Conservation (phyloP, 768 basidiomycete genomes). For the Lactarius psammicola region DNA sequence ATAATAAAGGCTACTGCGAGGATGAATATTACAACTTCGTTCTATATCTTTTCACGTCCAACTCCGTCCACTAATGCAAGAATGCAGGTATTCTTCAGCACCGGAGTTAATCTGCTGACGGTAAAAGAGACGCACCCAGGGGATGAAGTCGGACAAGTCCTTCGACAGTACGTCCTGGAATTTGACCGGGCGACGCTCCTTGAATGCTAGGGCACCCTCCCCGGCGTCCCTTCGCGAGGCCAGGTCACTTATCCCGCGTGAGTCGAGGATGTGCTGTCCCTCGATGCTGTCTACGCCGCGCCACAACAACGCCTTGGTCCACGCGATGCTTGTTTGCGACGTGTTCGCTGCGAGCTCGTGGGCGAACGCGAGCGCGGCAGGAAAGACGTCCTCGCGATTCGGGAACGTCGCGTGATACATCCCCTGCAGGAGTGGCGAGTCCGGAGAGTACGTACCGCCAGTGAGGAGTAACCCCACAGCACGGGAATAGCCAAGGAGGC, state of each 20-base stretch:
- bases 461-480: constrained; percentile 52
- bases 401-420: constrained; percentile 51
- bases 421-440: constrained; percentile 43
- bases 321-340: constrained; percentile 50
- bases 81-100: background rate
- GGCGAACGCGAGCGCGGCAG: constrained; percentile 51
- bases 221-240: constrained; percentile 42
- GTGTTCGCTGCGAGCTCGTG: constrained; percentile 51
- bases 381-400: constrained; percentile 51
- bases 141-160: constrained; percentile 44
- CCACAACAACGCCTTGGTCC: constrained; percentile 52
- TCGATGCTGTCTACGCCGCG: constrained; percentile 50
- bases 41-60: constrained; percentile 15
- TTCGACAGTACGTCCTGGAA: constrained; percentile 47
- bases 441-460: constrained; percentile 44
- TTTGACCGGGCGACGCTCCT: constrained; percentile 44
- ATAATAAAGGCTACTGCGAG: background rate
- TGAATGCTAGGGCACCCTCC: constrained; percentile 52
- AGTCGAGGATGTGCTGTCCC: constrained; percentile 55
- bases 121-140: constrained; percentile 45
- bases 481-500: constrained; percentile 51
- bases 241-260: constrained; percentile 45
- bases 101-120: background rate
- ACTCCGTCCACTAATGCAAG: constrained; percentile 40
- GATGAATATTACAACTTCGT: constrained; percentile 24